Percentiles rank a stretch among this genome's conserved stretches.
phyloP scores from a whole-genome alignment of 2,329 filamentous ascomycete genomes.

The Lachnellula cervina region DNA sequence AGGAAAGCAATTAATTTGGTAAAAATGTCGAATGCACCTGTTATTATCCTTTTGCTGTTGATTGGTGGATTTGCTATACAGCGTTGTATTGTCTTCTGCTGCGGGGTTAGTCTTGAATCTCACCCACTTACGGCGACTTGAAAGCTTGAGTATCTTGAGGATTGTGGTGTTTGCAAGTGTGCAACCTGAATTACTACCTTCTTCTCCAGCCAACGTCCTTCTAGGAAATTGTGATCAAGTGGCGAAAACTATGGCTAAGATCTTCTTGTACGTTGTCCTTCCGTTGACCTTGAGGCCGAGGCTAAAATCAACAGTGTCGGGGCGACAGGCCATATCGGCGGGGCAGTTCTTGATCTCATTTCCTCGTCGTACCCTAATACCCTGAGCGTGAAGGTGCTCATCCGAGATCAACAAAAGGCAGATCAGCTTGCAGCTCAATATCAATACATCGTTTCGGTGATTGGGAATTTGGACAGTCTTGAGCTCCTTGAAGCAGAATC shows the following conservation, averaged over 20 bases:
- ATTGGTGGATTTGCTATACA: too few species aligned
- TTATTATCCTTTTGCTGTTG: too few species aligned
- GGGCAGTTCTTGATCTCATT: constrained; percentile 10
- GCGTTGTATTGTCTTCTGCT: too few species aligned
- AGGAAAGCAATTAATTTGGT: too few species aligned
- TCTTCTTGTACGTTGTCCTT: not conserved
- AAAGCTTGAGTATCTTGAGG: too few species aligned
- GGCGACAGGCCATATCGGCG: constrained; percentile 17
- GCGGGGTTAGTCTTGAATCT: too few species aligned
- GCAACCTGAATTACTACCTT: not conserved
- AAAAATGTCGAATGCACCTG: too few species aligned
- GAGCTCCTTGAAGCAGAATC: constrained; percentile 8
- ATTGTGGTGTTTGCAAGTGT: not conserved
- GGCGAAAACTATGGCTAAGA: not conserved
- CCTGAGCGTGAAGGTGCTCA: not conserved
- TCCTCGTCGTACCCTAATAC: not conserved
- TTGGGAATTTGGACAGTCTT: constrained; percentile 5
- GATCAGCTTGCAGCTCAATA: constrained; percentile 5
- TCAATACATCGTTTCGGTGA: not conserved
- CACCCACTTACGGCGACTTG: too few species aligned
- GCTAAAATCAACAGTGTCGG: constrained; percentile 2
- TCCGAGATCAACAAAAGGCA: constrained; percentile 5
- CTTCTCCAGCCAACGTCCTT: not conserved
- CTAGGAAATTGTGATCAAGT: not conserved
- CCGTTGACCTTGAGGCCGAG: not conserved